These are phyloP conservation scores for Paramarasmius palmivorus DNA, from an alignment of 1,284 basidiomycete genomes.

Conservation along the genomic window DNA sequence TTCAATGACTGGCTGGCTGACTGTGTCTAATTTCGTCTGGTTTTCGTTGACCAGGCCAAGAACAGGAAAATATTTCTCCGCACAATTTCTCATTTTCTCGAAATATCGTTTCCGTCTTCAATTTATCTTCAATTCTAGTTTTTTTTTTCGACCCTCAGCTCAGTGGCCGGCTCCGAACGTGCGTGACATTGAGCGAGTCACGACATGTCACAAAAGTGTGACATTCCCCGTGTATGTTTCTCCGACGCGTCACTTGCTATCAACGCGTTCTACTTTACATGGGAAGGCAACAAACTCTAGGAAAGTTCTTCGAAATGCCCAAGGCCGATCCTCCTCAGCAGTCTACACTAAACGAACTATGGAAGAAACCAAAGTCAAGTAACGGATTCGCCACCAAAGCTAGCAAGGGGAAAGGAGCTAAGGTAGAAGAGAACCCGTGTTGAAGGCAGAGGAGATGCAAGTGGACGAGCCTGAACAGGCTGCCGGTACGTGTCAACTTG, in stretches of 20 bases:
- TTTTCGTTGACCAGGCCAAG: too few species aligned
- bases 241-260: slow-evolving; percentile 39
- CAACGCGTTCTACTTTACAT: slow-evolving; percentile 38
- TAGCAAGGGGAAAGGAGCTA: slow-evolving; percentile 20
- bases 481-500: slow-evolving; percentile 14
- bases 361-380: slow-evolving; percentile 54
- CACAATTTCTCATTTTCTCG: too few species aligned
- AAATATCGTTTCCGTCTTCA: too few species aligned
- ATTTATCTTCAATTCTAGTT: too few species aligned
- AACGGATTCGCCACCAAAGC: slow-evolving; percentile 19
- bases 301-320: slow-evolving; percentile 75
- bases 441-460: slow-evolving; percentile 31
- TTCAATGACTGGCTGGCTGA: too few species aligned
- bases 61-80: too few species aligned
- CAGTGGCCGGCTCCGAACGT: too few species aligned
- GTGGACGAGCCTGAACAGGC: slow-evolving; percentile 27
- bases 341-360: slow-evolving; percentile 71
- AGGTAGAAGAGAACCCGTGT: slow-evolving; percentile 23
- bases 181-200: too few species aligned
- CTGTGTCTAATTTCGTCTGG: too few species aligned
- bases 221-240: slow-evolving; percentile 28
- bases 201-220: background rate
- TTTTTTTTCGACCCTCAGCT: too few species aligned
- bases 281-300: slow-evolving; percentile 73
- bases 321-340: slow-evolving; percentile 66